phyloP scores from a whole-genome alignment of 2,329 filamentous ascomycete species.

The Chrysoporthe deuterocubensis region DNA sequence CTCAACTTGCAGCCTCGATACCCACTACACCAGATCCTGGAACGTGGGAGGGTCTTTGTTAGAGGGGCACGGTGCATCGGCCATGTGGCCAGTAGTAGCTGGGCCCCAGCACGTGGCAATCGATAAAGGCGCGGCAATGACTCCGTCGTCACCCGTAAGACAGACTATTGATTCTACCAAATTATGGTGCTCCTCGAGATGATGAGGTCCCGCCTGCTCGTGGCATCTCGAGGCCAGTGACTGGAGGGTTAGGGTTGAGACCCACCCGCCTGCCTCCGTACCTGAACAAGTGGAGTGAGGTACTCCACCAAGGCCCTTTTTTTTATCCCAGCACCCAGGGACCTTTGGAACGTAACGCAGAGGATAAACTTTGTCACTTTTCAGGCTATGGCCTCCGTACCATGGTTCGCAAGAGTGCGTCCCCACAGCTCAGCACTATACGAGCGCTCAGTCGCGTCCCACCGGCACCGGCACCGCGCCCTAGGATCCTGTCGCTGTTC shows the following conservation, averaged over 20 bases:
- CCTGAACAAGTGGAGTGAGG: neutral
- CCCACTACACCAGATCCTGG: neutral
- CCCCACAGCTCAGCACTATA: constrained; percentile 1
- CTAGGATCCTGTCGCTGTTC: neutral
- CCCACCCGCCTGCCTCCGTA: neutral
- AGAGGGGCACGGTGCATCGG: neutral
- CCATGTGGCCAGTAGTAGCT: neutral
- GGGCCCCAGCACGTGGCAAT: constrained; percentile 6
- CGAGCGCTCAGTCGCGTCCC: constrained; percentile 3
- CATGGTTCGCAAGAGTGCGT: neutral
- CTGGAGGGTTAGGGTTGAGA: neutral
- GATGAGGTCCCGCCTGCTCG: no score
- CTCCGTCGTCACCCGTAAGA: neutral
- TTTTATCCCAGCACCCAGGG: neutral
- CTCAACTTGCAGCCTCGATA: constrained; percentile 10
- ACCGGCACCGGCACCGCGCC: neutral
- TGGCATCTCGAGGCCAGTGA: neutral
- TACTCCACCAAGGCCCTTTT: neutral
- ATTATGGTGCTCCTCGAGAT: no score
- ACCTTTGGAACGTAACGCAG: neutral
- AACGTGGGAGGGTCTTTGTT: neutral
- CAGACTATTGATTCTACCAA: neutral
- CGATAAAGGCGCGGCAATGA: neutral
- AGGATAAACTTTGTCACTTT: neutral
- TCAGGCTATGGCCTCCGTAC: neutral